Evolutionary conservation across 2,329 filamentous ascomycete genomes (phyloP).

Genomic region (Huntiella abstrusa): DNA sequence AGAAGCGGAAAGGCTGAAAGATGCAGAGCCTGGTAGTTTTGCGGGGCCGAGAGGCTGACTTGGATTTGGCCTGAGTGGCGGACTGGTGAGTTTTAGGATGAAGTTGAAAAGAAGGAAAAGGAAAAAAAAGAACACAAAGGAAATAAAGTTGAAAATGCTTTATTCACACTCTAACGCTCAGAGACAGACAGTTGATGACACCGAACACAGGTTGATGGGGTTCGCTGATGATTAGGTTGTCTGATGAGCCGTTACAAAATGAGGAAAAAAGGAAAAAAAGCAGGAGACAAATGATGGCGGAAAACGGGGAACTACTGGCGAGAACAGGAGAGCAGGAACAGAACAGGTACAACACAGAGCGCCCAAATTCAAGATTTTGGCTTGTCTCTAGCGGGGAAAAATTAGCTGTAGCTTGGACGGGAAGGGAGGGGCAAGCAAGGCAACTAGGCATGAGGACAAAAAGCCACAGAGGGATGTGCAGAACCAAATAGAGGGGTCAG

Average conservation of each 20-base stretch:
- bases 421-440: no score
- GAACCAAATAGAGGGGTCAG: no score
- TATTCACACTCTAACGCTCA: not conserved
- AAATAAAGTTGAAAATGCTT: not conserved
- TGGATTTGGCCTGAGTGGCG: not conserved
- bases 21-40: not conserved
- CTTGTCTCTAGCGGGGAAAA: no score
- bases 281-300: not conserved
- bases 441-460: no score
- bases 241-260: not conserved
- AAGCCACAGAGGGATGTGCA: no score
- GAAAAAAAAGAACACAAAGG: not conserved
- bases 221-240: not conserved
- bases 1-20: constrained; percentile 12
- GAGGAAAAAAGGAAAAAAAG: not conserved
- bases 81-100: not conserved
- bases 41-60: not conserved
- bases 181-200: not conserved
- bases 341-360: no score
- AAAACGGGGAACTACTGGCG: no score
- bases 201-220: no score
- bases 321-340: no score
- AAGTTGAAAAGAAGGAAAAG: not conserved
- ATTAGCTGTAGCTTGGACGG: no score
- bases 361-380: no score